Evolutionary conservation across 2,329 filamentous ascomycete species (phyloP).

Genomic region (Penicillium sp.): DNA sequence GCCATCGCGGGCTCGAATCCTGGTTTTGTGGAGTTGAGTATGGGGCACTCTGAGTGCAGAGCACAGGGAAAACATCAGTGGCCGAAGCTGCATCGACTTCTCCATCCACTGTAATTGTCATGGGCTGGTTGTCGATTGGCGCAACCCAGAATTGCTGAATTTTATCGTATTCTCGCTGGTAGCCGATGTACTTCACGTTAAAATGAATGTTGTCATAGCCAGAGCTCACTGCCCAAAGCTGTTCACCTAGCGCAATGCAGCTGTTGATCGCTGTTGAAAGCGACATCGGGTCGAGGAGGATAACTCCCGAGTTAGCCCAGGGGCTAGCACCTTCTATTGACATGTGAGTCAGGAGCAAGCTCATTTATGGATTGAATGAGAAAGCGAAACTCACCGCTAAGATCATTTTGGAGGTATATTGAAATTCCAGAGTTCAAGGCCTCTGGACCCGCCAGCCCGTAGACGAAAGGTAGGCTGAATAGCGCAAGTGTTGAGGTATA

Average conservation of each 20-base stretch:
- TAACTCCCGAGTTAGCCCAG: constrained; percentile 11
- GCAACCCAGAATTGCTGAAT: constrained; percentile 15
- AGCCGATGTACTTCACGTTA: constrained; percentile 14
- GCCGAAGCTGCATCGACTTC: constrained; percentile 7
- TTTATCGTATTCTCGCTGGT: constrained; percentile 5
- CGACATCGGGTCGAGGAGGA: constrained; percentile 15
- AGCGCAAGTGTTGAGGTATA: too few relatives aligned
- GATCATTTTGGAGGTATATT: constrained; percentile 20
- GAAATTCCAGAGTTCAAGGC: constrained; percentile 15
- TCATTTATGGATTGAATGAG: neutral
- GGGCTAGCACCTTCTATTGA: constrained; percentile 17
- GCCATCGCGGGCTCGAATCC: constrained; percentile 14
- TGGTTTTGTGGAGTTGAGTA: constrained; percentile 11
- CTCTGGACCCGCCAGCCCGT: constrained; percentile 9
- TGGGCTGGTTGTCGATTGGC: constrained; percentile 3
- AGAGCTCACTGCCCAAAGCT: constrained; percentile 9
- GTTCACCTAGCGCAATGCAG: constrained; percentile 14
- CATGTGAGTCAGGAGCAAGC: neutral
- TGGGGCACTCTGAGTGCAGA: constrained; percentile 18
- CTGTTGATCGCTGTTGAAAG: constrained; percentile 11
- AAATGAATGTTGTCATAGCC: constrained; percentile 3
- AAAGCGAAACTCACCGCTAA: constrained; percentile 6
- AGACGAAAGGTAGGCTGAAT: constrained; percentile 4
- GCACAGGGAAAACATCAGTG: constrained; percentile 9
- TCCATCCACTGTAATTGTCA: constrained; percentile 11